These are phyloP conservation scores for Trichophyton verrucosum DNA, from an alignment of 2,329 filamentous ascomycete genomes.

Conservation along the genomic window DNA sequence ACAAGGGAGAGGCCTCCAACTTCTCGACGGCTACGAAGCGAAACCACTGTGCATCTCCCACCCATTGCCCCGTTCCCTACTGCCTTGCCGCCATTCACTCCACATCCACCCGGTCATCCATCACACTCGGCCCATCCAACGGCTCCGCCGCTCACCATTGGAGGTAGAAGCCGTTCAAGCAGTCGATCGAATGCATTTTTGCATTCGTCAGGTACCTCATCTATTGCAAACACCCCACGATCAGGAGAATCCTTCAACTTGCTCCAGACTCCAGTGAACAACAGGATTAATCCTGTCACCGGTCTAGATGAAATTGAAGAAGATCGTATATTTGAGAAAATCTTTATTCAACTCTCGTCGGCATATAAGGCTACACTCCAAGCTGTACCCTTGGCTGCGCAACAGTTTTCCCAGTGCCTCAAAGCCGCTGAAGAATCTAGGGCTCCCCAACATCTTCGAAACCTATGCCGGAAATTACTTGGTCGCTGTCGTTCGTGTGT, in stretches of 20 bases:
- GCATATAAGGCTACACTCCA: slow-evolving; percentile 62
- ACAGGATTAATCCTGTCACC: slow-evolving; percentile 41
- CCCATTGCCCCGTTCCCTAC: slow-evolving; percentile 23
- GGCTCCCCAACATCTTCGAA: slow-evolving; percentile 47
- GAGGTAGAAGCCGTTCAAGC: slow-evolving; percentile 33
- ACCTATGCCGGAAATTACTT: slow-evolving; percentile 59
- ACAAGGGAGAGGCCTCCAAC: slow-evolving; percentile 35
- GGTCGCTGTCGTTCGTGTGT: slow-evolving; percentile 58
- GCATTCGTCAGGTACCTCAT: slow-evolving; percentile 33
- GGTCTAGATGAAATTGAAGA: slow-evolving; percentile 60
- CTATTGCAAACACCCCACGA: slow-evolving; percentile 56
- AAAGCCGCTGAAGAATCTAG: slow-evolving; percentile 51
- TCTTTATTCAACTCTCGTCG: slow-evolving; percentile 62
- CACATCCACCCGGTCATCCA: slow-evolving; percentile 16
- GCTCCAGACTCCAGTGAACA: slow-evolving; percentile 33
- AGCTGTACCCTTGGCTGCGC: slow-evolving; percentile 56
- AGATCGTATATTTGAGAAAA: slow-evolving; percentile 67
- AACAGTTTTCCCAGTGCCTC: slow-evolving; percentile 53
- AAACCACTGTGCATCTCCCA: slow-evolving; percentile 40
- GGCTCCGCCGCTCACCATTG: slow-evolving; percentile 22
- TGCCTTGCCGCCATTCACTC: slow-evolving; percentile 18
- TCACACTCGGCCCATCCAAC: slow-evolving; percentile 6
- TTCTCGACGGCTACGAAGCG: slow-evolving; percentile 36
- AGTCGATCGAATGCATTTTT: slow-evolving; percentile 44
- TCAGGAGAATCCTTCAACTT: slow-evolving; percentile 67